A percentile compares a stretch with the other conserved stretches of the same genome.
Conservation (phyloP, 1,284 basidiomycete genomes). For the Nidula niveotomentosa region DNA sequence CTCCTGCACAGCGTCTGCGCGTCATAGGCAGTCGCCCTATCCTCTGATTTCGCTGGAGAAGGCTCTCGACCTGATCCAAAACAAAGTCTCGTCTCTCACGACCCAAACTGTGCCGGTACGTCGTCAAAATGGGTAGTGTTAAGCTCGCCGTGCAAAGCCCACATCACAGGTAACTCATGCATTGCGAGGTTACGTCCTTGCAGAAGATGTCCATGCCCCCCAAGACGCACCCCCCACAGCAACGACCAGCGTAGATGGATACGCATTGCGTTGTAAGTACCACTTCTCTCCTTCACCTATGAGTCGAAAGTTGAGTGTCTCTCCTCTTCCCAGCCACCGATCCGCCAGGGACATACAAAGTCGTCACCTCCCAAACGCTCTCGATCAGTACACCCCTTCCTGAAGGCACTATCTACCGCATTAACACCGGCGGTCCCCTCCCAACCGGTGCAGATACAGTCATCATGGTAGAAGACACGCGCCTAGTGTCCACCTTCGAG, state of each 20-base stretch:
- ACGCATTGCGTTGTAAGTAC: constrained; percentile 67
- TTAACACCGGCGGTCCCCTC: constrained; percentile 79
- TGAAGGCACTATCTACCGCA: constrained; percentile 60
- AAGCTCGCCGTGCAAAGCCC: neutral
- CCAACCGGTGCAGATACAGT: constrained; percentile 76
- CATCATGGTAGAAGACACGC: constrained; percentile 92
- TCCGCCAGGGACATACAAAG: constrained; percentile 66
- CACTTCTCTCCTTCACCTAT: too few relatives aligned
- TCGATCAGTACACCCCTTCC: constrained; percentile 40
- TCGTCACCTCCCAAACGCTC: constrained; percentile 62
- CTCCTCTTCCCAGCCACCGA: constrained; percentile 45
- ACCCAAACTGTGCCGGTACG: constrained; percentile 37
- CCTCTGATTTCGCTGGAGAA: constrained; percentile 67
- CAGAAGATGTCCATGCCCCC: constrained; percentile 70
- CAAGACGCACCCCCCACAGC: constrained; percentile 59
- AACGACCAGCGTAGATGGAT: constrained; percentile 88
- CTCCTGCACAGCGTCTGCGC: constrained; percentile 48
- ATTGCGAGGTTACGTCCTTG: constrained; percentile 70
- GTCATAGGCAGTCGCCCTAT: constrained; percentile 77
- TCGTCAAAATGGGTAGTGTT: constrained; percentile 1
- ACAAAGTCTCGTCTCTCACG: constrained; percentile 45
- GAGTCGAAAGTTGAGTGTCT: neutral
- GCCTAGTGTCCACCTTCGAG: constrained; percentile 52
- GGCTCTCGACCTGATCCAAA: constrained; percentile 59
- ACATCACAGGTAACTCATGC: constrained; percentile 47